Evolutionary conservation across 2,329 filamentous ascomycete species (phyloP).

Genomic region (Colletotrichum cordylinicola): DNA sequence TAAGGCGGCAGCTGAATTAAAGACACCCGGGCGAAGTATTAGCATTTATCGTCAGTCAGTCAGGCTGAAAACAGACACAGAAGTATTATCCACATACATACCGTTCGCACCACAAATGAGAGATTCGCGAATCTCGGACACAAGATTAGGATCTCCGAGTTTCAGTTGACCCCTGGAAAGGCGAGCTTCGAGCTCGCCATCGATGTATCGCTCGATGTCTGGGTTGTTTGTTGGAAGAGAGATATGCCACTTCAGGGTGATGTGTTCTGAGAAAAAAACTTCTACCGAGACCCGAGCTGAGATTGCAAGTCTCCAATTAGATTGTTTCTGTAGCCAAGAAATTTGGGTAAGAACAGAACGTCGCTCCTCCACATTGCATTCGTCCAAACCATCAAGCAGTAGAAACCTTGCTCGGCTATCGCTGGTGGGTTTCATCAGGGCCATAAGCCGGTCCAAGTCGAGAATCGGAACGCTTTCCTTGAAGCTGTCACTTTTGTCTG

Average conservation of each 20-base stretch:
- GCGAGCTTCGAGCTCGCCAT: neutral
- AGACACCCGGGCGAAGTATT: too few species aligned
- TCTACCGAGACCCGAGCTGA: neutral
- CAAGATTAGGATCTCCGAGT: neutral
- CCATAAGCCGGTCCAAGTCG: accelerated
- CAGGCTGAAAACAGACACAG: too few species aligned
- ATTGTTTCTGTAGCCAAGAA: accelerated
- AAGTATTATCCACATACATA: too few species aligned
- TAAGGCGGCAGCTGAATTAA: too few species aligned
- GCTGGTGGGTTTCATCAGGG: accelerated
- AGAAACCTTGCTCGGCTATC: neutral
- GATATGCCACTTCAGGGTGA: neutral
- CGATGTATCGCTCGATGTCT: neutral
- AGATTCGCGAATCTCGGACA: neutral
- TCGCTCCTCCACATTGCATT: neutral
- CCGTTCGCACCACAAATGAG: neutral
- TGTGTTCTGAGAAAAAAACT: too few species aligned
- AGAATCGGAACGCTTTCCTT: neutral
- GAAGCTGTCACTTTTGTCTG: accelerated
- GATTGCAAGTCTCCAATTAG: neutral
- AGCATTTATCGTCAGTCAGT: too few species aligned
- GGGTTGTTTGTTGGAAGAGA: neutral
- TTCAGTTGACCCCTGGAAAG: neutral
- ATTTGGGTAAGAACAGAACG: neutral
- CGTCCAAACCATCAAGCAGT: neutral